phyloP scores from a whole-genome alignment of 306 rosid species.

The Cucurbita argyrosperma region DNA sequence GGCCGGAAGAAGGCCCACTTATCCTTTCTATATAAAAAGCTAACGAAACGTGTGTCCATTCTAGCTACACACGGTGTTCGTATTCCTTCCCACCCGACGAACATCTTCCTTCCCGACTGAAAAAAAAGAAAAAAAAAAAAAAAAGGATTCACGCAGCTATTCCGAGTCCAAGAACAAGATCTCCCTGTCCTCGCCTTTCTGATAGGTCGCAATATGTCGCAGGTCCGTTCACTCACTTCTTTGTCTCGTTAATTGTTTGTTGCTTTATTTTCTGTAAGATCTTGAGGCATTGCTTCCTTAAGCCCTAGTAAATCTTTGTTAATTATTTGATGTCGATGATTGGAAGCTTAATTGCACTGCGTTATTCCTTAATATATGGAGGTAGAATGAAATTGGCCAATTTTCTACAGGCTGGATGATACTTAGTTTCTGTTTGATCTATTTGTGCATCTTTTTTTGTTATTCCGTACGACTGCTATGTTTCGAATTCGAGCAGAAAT shows the following conservation, averaged over 20 bases:
- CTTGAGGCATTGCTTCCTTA: not conserved
- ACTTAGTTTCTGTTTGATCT: not conserved
- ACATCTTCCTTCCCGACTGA: not conserved
- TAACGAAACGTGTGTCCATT: not conserved
- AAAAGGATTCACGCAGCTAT: not conserved
- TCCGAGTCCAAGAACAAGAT: not conserved
- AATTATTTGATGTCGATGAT: not conserved
- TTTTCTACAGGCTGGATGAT: not conserved
- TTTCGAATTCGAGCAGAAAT: not conserved
- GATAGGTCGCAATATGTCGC: constrained; percentile 27
- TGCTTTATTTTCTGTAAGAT: not conserved
- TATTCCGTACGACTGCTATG: not conserved
- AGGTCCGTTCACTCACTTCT: constrained; percentile 16
- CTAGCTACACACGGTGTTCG: not conserved
- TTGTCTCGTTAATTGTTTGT: not conserved
- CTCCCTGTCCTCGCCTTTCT: not conserved
- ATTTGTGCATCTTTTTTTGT: not conserved
- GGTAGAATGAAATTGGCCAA: not conserved
- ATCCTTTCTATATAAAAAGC: not conserved
- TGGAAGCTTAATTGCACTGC: not conserved
- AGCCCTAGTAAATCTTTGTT: constrained; percentile 7
- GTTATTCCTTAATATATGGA: not conserved
- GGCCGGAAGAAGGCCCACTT: not conserved
- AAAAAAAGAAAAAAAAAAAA: too few relatives aligned
- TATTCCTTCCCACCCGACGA: not conserved